Conservation (phyloP, 345 rosid genomes). For the Dovyalis caffra region DNA sequence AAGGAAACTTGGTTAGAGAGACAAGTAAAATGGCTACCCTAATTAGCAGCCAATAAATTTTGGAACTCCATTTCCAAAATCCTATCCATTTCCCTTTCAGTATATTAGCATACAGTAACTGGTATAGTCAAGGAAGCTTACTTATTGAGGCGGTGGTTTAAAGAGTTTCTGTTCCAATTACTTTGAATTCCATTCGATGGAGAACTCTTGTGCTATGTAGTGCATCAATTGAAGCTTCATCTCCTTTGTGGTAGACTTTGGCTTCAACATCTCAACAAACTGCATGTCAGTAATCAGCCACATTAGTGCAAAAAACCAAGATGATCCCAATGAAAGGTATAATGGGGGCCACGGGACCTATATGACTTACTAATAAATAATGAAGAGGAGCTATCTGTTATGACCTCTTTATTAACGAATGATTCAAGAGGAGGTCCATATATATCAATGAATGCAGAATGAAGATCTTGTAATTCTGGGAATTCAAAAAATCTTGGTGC, state of each 20-base stretch:
- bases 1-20: neutral
- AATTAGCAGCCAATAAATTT: neutral
- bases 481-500: conserved; percentile 85
- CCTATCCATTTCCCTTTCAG: neutral
- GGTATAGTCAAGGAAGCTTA: conserved; percentile 25
- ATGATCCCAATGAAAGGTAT: neutral
- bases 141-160: conserved; percentile 31
- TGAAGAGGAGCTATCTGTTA: neutral
- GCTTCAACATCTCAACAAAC: conserved; percentile 52
- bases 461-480: conserved; percentile 74
- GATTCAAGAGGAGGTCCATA: conserved; percentile 55
- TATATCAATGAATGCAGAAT: conserved; percentile 53
- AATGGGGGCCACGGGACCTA: no score
- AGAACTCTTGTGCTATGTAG: conserved; percentile 55
- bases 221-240: conserved; percentile 58
- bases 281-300: conserved; percentile 17
- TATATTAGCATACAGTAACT: neutral
- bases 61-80: neutral
- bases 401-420: conserved; percentile 60
- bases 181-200: conserved; percentile 67
- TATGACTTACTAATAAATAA: no score
- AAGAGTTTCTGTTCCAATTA: conserved; percentile 57
- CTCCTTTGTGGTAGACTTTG: conserved; percentile 53
- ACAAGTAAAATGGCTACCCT: neutral
- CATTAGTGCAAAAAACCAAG: neutral